phyloP scores from a whole-genome alignment of 1,284 basidiomycete genomes.

The Marasmius oreades region DNA sequence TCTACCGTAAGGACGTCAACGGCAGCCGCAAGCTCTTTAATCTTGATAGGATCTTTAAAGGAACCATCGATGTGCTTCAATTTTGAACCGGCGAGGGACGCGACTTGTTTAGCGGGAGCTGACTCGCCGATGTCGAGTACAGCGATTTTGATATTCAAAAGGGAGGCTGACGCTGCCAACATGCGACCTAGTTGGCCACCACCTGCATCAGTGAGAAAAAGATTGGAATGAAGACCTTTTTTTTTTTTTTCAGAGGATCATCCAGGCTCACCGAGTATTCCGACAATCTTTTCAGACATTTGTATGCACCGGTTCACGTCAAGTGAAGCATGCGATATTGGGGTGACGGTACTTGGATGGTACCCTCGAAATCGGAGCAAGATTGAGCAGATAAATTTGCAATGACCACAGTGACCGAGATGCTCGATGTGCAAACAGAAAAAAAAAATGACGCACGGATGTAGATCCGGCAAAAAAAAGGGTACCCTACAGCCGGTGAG shows the following conservation, averaged over 20 bases:
- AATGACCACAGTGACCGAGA: conserved; percentile 9
- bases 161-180: conserved; percentile 89
- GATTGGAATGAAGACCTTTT: too few relatives aligned
- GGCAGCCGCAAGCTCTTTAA: conserved; percentile 74
- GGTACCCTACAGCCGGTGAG: too few relatives aligned
- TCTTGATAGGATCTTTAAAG: conserved; percentile 81
- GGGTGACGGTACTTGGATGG: too few relatives aligned
- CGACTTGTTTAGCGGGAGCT: conserved; percentile 90
- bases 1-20: conserved; percentile 94
- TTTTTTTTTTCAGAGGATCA: too few relatives aligned
- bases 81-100: conserved; percentile 47
- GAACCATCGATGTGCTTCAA: conserved; percentile 83
- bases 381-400: conserved; percentile 10
- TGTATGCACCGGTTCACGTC: background rate
- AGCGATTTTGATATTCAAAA: conserved; percentile 84
- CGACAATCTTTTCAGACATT: conserved; percentile 56
- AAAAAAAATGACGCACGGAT: background rate
- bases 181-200: conserved; percentile 98
- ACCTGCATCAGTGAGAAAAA: conserved; percentile 43
- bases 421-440: background rate
- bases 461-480: background rate
- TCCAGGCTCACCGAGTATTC: conserved; percentile 59
- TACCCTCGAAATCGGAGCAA: background rate
- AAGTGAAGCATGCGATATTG: conserved; percentile 2
- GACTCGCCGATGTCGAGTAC: conserved; percentile 83